These are phyloP conservation scores for Rhizopogon roseolus DNA, from an alignment of 768 basidiomycete species.

Conservation along the genomic window DNA sequence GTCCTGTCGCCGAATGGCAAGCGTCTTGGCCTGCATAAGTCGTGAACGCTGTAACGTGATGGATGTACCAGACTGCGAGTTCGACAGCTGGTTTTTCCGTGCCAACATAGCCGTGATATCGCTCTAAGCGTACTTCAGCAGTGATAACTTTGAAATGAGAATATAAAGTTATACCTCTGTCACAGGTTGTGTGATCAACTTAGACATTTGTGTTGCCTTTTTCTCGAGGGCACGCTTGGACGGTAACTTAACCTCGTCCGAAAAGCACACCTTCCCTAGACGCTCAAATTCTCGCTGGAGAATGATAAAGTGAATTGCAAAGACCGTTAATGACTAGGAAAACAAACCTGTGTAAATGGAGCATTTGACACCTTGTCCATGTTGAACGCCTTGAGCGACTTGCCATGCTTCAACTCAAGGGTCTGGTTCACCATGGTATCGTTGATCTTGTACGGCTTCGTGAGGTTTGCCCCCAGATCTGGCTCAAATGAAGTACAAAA, in stretches of 20 bases:
- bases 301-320: slow-evolving; percentile 2
- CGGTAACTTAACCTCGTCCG: slow-evolving; percentile 61
- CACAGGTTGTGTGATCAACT: slow-evolving; percentile 53
- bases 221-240: slow-evolving; percentile 60
- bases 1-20: slow-evolving; percentile 76
- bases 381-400: slow-evolving; percentile 48
- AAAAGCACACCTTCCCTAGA: slow-evolving; percentile 36
- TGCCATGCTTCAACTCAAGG: slow-evolving; percentile 77
- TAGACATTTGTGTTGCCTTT: slow-evolving; percentile 60
- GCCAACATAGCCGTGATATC: slow-evolving; percentile 80
- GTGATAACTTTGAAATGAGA: slow-evolving; percentile 4
- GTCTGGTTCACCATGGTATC: slow-evolving; percentile 58
- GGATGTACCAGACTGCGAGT: slow-evolving; percentile 26
- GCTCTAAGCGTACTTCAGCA: slow-evolving; percentile 40
- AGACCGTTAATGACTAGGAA: neutral
- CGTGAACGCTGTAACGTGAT: slow-evolving; percentile 58
- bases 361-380: slow-evolving; percentile 91
- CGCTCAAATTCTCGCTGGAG: slow-evolving; percentile 71
- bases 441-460: slow-evolving; percentile 72
- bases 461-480: slow-evolving; percentile 47
- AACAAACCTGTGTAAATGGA: slow-evolving; percentile 54
- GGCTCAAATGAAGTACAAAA: slow-evolving; percentile 15
- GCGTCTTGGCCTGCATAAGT: slow-evolving; percentile 63
- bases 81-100: slow-evolving; percentile 48
- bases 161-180: slow-evolving; percentile 62